A percentile compares a stretch with the other conserved stretches of the same genome.
Conservation (phyloP, 192 early-diverging fungal genomes). For the Coemansia sp. region DNA sequence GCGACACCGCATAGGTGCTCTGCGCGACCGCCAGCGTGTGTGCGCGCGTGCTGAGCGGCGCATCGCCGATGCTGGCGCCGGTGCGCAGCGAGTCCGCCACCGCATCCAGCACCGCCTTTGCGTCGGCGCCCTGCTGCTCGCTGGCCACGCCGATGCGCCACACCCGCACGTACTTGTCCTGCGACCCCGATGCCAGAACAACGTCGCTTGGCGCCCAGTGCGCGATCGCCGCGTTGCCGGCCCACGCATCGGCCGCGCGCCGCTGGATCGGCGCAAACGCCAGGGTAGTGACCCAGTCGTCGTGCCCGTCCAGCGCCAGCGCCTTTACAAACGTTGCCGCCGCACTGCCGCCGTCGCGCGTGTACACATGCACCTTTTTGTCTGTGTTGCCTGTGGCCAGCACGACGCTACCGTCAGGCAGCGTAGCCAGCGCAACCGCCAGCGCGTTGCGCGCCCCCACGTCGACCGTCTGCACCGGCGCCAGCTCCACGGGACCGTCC, state of each 20-base stretch:
- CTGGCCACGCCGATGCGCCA: constrained; percentile 61
- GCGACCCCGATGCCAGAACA: constrained; percentile 84
- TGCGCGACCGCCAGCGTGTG: constrained; percentile 44
- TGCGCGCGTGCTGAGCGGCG: constrained; percentile 82
- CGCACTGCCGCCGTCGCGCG: constrained; percentile 34
- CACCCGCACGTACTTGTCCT: constrained; percentile 91
- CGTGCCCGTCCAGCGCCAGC: constrained; percentile 81
- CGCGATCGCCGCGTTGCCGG: constrained; percentile 14
- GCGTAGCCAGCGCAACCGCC: constrained; percentile 65
- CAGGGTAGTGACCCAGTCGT: constrained; percentile 89
- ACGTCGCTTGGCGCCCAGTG: constrained; percentile 77
- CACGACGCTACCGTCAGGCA: constrained; percentile 68
- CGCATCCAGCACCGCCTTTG: constrained; percentile 16
- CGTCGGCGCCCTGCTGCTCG: neutral
- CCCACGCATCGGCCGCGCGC: constrained; percentile 2
- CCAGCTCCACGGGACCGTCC: constrained; percentile 23
- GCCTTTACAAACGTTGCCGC: constrained; percentile 62
- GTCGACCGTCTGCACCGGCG: constrained; percentile 70
- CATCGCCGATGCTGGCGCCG: neutral
- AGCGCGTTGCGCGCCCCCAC: constrained; percentile 70
- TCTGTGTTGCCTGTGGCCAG: constrained; percentile 88
- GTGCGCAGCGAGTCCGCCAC: constrained; percentile 1
- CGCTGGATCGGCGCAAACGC: constrained; percentile 69
- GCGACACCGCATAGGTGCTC: constrained; percentile 61
- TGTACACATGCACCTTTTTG: constrained; percentile 71